These are phyloP conservation scores for Wakefieldia striispora DNA, from an alignment of 768 basidiomycete genomes.

Conservation along the genomic window DNA sequence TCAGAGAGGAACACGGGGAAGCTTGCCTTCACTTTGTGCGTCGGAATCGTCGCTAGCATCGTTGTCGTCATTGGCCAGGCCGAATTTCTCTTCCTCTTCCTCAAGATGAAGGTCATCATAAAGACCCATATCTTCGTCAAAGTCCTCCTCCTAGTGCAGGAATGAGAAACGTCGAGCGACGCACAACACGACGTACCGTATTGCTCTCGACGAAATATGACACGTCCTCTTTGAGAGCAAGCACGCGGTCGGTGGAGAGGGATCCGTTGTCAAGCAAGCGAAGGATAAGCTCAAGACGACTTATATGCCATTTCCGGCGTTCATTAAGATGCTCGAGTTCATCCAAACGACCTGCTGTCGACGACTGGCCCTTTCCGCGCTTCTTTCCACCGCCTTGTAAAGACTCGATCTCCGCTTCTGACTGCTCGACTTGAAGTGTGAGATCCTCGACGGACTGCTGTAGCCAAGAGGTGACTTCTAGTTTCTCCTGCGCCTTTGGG, in stretches of 20 bases:
- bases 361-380: conserved; percentile 69
- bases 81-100: conserved; percentile 94
- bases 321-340: conserved; percentile 90
- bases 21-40: conserved; percentile 66
- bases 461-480: conserved; percentile 85
- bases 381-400: conserved; percentile 82
- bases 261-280: conserved; percentile 94
- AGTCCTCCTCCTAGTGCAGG: conserved; percentile 80
- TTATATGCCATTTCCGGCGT: conserved; percentile 92
- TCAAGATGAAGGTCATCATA: conserved; percentile 98
- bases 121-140: conserved; percentile 95
- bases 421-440: conserved; percentile 86
- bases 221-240: conserved; percentile 88
- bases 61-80: conserved; percentile 68
- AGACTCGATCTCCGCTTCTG: conserved; percentile 93
- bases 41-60: conserved; percentile 74
- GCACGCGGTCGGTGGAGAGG: conserved; percentile 75
- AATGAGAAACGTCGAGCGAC: conserved; percentile 17
- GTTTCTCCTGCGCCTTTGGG: conserved; percentile 95
- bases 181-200: conserved; percentile 57
- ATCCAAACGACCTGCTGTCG: conserved; percentile 68
- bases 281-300: conserved; percentile 87
- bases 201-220: conserved; percentile 96
- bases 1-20: background rate
- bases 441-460: conserved; percentile 89